A percentile compares a stretch with the other conserved stretches of the same genome.
phyloP scores from a whole-genome alignment of 2,329 filamentous ascomycete genomes.

The Neonectria hederae region DNA sequence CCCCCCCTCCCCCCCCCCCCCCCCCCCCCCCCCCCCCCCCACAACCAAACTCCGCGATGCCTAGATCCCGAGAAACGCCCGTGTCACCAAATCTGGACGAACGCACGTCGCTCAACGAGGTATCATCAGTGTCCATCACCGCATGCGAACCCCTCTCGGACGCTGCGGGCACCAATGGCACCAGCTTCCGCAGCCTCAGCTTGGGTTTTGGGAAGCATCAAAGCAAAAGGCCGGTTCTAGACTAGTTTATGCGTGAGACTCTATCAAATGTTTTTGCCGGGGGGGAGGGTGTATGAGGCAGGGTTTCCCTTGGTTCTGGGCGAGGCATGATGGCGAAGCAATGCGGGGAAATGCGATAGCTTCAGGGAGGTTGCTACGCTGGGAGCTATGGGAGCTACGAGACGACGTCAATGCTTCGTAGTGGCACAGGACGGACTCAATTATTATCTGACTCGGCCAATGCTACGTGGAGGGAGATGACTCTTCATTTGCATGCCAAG shows the following conservation, averaged over 20 bases:
- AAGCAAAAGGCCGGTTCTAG: conserved; percentile 31
- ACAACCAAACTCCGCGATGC: conserved; percentile 8
- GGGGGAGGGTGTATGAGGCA: not conserved
- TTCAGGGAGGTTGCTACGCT: not conserved
- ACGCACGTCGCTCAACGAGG: conserved; percentile 28
- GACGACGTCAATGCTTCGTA: not conserved
- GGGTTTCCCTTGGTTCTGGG: conserved; percentile 1
- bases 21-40: too few species aligned
- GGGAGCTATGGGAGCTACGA: not conserved
- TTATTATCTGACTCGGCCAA: not conserved
- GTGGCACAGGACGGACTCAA: not conserved
- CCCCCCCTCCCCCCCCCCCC: too few species aligned
- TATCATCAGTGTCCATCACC: conserved; percentile 26
- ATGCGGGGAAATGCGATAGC: conserved; percentile 4
- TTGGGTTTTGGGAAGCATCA: conserved; percentile 14
- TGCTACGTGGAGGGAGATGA: not conserved
- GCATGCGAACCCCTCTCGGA: conserved; percentile 32
- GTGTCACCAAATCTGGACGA: conserved; percentile 13
- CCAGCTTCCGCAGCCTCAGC: conserved; percentile 27
- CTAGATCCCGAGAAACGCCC: conserved; percentile 38
- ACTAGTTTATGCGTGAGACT: conserved; percentile 13
- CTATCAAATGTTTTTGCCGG: conserved; percentile 2
- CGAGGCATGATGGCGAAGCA: not conserved
- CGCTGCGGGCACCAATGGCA: conserved; percentile 41
- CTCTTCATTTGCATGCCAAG: not conserved